Conservation (phyloP, 768 basidiomycete species). For the Fomitopsis serialis region DNA sequence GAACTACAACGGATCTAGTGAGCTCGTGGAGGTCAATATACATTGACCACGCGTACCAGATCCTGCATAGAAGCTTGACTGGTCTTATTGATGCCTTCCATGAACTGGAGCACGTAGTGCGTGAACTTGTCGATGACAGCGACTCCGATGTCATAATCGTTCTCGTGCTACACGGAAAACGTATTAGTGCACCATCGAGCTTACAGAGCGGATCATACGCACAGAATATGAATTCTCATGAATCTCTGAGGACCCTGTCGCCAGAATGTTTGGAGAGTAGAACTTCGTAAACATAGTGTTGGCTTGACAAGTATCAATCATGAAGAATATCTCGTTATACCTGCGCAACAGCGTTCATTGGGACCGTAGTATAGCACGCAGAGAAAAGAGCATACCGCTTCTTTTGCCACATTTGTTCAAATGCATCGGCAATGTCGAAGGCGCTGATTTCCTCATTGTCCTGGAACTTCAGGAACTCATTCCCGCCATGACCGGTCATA, state of each 20-base stretch:
- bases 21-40: not conserved
- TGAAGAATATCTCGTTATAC: slow-evolving; percentile 96
- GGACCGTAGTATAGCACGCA: not conserved
- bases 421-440: slow-evolving; percentile 95
- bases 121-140: slow-evolving; percentile 95
- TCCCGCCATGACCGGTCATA: slow-evolving; percentile 97
- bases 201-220: slow-evolving; percentile 19
- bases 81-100: slow-evolving; percentile 93
- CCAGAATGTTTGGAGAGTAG: slow-evolving; percentile 89
- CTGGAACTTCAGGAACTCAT: slow-evolving; percentile 98
- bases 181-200: not conserved
- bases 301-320: slow-evolving; percentile 98
- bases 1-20: slow-evolving; percentile 48
- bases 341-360: slow-evolving; percentile 26
- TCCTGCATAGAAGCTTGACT: slow-evolving; percentile 75
- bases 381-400: slow-evolving; percentile 53
- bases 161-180: slow-evolving; percentile 60
- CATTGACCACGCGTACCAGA: slow-evolving; percentile 48
- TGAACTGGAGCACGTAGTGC: slow-evolving; percentile 83
- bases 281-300: slow-evolving; percentile 93
- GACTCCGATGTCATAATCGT: slow-evolving; percentile 91
- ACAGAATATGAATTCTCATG: slow-evolving; percentile 94
- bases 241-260: slow-evolving; percentile 80
- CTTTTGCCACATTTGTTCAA: slow-evolving; percentile 99
- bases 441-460: slow-evolving; percentile 98